phyloP scores from a whole-genome alignment of 495 filamentous ascomycete species.

The Aspergillus incahuasiensis region DNA sequence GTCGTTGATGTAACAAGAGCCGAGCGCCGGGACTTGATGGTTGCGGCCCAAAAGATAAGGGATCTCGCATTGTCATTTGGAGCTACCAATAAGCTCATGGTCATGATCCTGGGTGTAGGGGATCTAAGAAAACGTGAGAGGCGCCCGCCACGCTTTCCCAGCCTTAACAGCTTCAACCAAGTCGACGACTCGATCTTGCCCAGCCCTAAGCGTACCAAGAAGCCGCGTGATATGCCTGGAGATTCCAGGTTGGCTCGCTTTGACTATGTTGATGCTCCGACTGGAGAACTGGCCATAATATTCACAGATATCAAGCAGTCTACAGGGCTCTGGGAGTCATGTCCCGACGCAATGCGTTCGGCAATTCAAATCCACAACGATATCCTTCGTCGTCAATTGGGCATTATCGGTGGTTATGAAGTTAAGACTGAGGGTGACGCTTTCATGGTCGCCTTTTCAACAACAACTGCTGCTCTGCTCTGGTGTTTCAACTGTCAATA shows the following conservation, averaged over 20 bases:
- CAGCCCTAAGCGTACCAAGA: conserved; percentile 58
- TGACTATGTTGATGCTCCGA: conserved; percentile 86
- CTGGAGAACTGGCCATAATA: conserved; percentile 83
- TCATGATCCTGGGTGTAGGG: conserved; percentile 91
- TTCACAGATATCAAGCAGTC: conserved; percentile 99
- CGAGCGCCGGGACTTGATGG: conserved; percentile 85
- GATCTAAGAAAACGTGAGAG: conserved; percentile 81
- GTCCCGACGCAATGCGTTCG: conserved; percentile 88
- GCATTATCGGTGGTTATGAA: conserved; percentile 94
- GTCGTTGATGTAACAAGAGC: conserved; percentile 86
- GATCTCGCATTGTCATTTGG: conserved; percentile 96
- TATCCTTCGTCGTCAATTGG: conserved; percentile 86
- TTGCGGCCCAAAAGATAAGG: conserved; percentile 89
- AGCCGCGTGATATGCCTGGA: conserved; percentile 59
- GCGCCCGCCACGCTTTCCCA: conserved; percentile 65
- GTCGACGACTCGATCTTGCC: conserved; percentile 65
- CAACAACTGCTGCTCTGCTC: conserved; percentile 84
- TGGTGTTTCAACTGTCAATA: conserved; percentile 96
- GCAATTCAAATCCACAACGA: conserved; percentile 96
- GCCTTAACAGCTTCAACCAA: conserved; percentile 69
- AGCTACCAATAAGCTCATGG: conserved; percentile 91
- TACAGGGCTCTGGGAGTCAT: conserved; percentile 93
- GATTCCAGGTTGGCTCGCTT: conserved; percentile 82
- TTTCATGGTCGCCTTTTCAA: conserved; percentile 98
- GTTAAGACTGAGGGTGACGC: conserved; percentile 99